Evolutionary conservation across 2,329 filamentous ascomycete genomes (phyloP).

Genomic region (Fragosphaeria purpurea): DNA sequence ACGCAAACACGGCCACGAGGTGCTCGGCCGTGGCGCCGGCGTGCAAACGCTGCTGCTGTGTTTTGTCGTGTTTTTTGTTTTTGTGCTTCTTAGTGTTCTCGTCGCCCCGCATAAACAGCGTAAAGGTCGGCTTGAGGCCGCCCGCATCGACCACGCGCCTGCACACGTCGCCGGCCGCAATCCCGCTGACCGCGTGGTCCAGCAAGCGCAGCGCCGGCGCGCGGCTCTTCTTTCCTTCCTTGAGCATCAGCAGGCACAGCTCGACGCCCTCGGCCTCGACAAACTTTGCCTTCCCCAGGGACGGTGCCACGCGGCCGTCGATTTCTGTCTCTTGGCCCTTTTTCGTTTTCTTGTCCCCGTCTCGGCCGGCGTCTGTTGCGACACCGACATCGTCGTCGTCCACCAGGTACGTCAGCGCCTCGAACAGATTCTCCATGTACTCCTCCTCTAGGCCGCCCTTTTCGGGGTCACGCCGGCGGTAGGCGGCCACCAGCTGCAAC

Average conservation of each 20-base stretch:
- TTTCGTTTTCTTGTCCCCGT: too few species aligned
- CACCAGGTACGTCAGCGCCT: conserved; percentile 69
- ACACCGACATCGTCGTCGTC: conserved; percentile 45
- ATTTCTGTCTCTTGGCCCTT: too few species aligned
- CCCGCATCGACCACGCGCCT: conserved; percentile 69
- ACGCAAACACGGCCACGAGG: conserved; percentile 73
- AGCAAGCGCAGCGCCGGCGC: conserved; percentile 60
- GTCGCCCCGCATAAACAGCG: conserved; percentile 73
- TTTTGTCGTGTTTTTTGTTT: not conserved
- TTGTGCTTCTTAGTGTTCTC: conserved; percentile 5
- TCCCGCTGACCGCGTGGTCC: conserved; percentile 63
- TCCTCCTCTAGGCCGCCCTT: conserved; percentile 87
- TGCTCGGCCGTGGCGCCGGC: conserved; percentile 66
- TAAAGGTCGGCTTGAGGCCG: conserved; percentile 76
- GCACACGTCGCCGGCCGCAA: conserved; percentile 46
- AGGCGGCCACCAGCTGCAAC: conserved; percentile 73
- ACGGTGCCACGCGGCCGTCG: not conserved
- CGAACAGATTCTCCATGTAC: conserved; percentile 89
- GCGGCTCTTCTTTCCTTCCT: conserved; percentile 71
- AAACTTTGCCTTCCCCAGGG: conserved; percentile 64
- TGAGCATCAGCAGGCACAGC: conserved; percentile 82
- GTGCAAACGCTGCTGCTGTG: conserved; percentile 19
- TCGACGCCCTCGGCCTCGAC: conserved; percentile 87
- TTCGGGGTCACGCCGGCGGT: conserved; percentile 75
- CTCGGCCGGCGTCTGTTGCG: conserved; percentile 36